Percentiles rank a stretch among this genome's conserved stretches.
These are phyloP conservation scores for Microstegium vimineum DNA, from an alignment of 176 grass and related monocot genomes.

Conservation along the genomic window DNA sequence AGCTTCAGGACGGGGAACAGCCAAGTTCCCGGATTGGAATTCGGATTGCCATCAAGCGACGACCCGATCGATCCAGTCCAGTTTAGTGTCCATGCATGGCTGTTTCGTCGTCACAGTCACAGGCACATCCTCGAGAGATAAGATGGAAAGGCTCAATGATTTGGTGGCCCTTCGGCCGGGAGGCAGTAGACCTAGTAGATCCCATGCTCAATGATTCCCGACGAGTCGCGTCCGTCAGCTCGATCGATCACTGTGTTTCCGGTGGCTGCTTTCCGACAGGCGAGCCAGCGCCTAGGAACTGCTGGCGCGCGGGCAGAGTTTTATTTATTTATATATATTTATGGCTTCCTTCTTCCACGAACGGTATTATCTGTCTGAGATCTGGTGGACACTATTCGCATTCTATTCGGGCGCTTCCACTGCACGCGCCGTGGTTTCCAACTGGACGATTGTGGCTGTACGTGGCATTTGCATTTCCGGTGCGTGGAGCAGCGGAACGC, in stretches of 20 bases:
- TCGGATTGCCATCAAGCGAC: not conserved
- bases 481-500: not conserved
- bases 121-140: not conserved
- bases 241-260: constrained; percentile 26
- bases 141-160: not conserved
- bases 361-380: no score
- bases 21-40: not conserved
- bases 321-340: not conserved
- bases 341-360: not conserved
- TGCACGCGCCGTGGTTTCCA: no score
- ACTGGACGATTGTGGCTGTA: no score
- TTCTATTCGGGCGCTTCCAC: no score
- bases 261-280: not conserved
- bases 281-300: not conserved
- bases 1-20: not conserved
- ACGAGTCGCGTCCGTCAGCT: constrained; percentile 14
- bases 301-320: not conserved
- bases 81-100: no score
- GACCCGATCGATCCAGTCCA: not conserved
- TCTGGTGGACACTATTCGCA: no score
- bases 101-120: no score
- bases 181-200: not conserved
- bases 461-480: no score
- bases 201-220: constrained; percentile 17
- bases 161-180: not conserved